A percentile compares a stretch with the other conserved stretches of the same genome.
phyloP scores from a whole-genome alignment of 495 filamentous ascomycete genomes.

The Podospora fimiseda region DNA sequence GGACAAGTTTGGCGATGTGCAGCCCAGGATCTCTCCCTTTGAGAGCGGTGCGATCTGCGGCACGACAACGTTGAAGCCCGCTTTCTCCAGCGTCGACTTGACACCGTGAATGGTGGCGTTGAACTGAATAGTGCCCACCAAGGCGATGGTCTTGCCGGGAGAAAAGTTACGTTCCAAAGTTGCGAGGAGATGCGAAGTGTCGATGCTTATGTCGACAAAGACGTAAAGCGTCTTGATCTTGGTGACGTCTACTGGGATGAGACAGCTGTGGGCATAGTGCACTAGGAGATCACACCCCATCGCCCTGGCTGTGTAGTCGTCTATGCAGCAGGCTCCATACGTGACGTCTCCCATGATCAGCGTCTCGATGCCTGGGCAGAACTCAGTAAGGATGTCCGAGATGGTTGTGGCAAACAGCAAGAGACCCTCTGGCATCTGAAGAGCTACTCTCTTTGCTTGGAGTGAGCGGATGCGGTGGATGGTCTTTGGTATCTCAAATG shows the following conservation, averaged over 20 bases:
- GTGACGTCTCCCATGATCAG: slow-evolving; percentile 99
- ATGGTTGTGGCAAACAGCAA: slow-evolving; percentile 96
- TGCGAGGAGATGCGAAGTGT: slow-evolving; percentile 74
- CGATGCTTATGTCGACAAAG: slow-evolving; percentile 96
- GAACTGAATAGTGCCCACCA: slow-evolving; percentile 98
- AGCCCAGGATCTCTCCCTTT: slow-evolving; percentile 92
- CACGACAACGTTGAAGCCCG: slow-evolving; percentile 75
- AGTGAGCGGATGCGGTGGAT: slow-evolving; percentile 85
- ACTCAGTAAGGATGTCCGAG: slow-evolving; percentile 90
- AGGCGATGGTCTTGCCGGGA: slow-evolving; percentile 75
- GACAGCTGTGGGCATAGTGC: slow-evolving; percentile 93
- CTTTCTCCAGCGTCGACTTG: slow-evolving; percentile 63
- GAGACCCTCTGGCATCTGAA: slow-evolving; percentile 95
- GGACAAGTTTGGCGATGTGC: slow-evolving; percentile 76
- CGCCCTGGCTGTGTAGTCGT: slow-evolving; percentile 93
- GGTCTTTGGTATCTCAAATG: slow-evolving; percentile 96
- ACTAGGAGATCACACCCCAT: slow-evolving; percentile 92
- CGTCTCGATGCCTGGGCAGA: slow-evolving; percentile 85
- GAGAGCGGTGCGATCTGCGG: slow-evolving; percentile 90
- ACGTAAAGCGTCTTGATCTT: slow-evolving; percentile 95
- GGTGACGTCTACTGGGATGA: slow-evolving; percentile 93
- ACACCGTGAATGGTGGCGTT: slow-evolving; percentile 90
- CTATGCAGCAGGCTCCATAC: slow-evolving; percentile 97
- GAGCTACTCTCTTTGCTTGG: slow-evolving; percentile 68
- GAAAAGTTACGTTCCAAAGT: slow-evolving; percentile 87